Evolutionary conservation across 495 filamentous ascomycete genomes (phyloP).

Genomic region (Aspergillus olivimuriae): DNA sequence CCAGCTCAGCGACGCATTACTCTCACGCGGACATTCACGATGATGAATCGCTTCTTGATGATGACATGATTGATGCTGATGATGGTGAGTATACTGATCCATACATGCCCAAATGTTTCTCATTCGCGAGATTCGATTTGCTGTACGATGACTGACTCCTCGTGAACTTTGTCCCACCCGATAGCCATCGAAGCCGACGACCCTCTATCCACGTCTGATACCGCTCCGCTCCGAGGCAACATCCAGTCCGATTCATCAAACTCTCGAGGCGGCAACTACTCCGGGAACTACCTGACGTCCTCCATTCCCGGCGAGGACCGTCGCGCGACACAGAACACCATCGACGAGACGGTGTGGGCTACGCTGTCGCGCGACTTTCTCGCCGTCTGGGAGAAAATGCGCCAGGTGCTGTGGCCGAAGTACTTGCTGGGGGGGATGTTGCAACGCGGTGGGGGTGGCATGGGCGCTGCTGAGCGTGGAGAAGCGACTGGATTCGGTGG

Average conservation of each 20-base stretch:
- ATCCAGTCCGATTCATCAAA: constrained; percentile 50
- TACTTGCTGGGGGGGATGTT: constrained; percentile 75
- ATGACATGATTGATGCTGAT: constrained; percentile 92
- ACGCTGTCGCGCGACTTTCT: constrained; percentile 85
- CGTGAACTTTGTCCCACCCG: constrained; percentile 2
- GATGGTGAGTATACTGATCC: constrained; percentile 55
- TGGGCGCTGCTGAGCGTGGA: constrained; percentile 60
- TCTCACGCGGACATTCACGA: constrained; percentile 30
- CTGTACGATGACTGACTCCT: background rate
- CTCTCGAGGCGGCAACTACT: constrained; percentile 40
- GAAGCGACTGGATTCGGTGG: constrained; percentile 54
- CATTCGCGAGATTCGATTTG: no score
- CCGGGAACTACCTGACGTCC: constrained; percentile 69
- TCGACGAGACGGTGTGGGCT: constrained; percentile 95
- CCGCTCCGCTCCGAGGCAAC: constrained; percentile 73
- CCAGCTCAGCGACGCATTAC: constrained; percentile 35
- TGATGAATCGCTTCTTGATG: constrained; percentile 68
- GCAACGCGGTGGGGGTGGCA: constrained; percentile 61
- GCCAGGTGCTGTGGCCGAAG: constrained; percentile 94
- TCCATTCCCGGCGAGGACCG: constrained; percentile 91
- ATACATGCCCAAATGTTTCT: background rate
- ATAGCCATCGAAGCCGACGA: constrained; percentile 86
- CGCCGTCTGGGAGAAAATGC: constrained; percentile 96
- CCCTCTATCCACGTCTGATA: constrained; percentile 66
- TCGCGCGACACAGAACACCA: constrained; percentile 84